phyloP scores from a whole-genome alignment of 345 rosid species.

The Sonneratia alba region DNA sequence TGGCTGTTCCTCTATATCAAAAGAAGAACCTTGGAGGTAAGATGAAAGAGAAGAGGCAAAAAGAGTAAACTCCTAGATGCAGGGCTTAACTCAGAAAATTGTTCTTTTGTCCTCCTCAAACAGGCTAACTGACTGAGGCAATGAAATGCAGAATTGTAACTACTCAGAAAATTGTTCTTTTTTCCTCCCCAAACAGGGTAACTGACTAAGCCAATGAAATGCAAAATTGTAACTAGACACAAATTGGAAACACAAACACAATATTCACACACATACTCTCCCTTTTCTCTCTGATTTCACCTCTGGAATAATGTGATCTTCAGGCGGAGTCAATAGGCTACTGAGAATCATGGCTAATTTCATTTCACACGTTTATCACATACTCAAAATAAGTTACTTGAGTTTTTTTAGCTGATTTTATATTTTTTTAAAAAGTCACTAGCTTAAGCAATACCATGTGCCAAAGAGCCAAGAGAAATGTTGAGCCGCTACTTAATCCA shows the following conservation, averaged over 20 bases:
- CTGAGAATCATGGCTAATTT: not conserved
- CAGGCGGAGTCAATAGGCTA: not conserved
- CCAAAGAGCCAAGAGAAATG: not conserved
- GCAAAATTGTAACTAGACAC: not conserved
- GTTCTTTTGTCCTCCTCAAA: not conserved
- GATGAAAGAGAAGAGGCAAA: not conserved
- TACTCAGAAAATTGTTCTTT: not conserved
- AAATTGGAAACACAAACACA: not conserved
- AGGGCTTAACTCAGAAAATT: not conserved
- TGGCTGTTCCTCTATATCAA: constrained; percentile 84
- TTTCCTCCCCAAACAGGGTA: not conserved
- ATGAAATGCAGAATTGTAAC: not conserved
- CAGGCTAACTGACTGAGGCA: not conserved
- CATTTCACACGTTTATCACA: not conserved
- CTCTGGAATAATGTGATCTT: not conserved
- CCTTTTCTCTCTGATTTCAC: not conserved
- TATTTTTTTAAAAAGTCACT: not conserved
- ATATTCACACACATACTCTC: not conserved
- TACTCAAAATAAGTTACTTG: not conserved
- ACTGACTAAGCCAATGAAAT: not conserved
- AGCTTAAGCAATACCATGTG: not conserved
- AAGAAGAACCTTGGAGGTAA: not conserved
- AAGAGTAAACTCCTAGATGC: not conserved
- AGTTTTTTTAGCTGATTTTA: not conserved
- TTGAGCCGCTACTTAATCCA: not conserved